Evolutionary conservation across 176 grass and related monocot species (phyloP).

Genomic region (Cocos nucifera): DNA sequence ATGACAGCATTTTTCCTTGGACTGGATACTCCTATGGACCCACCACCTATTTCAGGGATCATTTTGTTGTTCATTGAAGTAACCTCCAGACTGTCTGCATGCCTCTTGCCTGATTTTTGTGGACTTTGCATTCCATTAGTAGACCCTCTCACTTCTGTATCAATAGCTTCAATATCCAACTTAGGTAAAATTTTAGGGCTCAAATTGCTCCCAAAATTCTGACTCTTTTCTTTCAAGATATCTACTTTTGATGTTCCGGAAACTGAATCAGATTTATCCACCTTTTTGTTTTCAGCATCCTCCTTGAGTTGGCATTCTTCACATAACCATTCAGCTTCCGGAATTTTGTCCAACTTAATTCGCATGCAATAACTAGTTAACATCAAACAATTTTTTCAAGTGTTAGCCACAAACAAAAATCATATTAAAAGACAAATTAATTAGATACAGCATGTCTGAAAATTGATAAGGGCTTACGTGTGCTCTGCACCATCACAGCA

Average conservation of each 20-base stretch:
- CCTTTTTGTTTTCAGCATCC: conserved; percentile 38
- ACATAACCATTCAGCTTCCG: conserved; percentile 76
- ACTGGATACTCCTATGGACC: conserved; percentile 21
- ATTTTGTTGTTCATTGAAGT: background rate
- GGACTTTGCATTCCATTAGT: conserved; percentile 33
- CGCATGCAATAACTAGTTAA: conserved; percentile 86
- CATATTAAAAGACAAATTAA: background rate
- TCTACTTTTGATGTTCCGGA: conserved; percentile 28
- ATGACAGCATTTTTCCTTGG: conserved; percentile 28
- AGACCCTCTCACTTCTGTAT: conserved; percentile 21
- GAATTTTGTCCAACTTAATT: conserved; percentile 65
- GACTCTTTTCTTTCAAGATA: conserved; percentile 32
- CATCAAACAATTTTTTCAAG: conserved; percentile 2
- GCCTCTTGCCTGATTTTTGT: conserved; percentile 41
- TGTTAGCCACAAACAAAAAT: background rate
- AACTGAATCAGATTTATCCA: conserved; percentile 32
- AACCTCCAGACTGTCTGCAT: conserved; percentile 9
- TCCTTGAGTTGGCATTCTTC: conserved; percentile 78
- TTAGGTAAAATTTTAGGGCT: conserved; percentile 19
- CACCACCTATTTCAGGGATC: conserved; percentile 14
- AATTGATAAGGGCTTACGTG: conserved; percentile 40
- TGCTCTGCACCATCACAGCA: conserved; percentile 96
- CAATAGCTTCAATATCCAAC: conserved; percentile 25
- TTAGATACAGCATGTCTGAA: too few relatives aligned
- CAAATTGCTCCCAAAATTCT: conserved; percentile 23